Evolutionary conservation across 2,329 filamentous ascomycete genomes (phyloP), one percentile per base, ranked within the genome.

Genomic region (Penicillium sp.): DNA sequence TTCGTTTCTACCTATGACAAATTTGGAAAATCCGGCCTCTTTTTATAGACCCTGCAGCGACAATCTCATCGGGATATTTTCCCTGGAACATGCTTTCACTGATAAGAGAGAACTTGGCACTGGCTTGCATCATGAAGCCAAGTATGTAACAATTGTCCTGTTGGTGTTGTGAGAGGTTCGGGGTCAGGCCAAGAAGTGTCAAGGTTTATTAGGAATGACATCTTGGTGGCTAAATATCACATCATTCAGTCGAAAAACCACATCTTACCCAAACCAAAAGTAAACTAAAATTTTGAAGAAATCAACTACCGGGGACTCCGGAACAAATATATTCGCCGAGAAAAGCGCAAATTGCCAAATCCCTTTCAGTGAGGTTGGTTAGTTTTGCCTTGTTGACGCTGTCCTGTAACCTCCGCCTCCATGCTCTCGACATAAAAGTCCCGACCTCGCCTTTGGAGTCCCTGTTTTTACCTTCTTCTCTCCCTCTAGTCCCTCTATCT

Each of bases 61-160:
- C 23, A 9, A 27, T 45, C 6, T 9, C 40, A 15, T 45, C 23
- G 38, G 35, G 2, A 17, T 27, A 41, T 42, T 25, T 47, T 40
- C 13, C 42, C 27, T 15, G 21, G 6, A 27, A 40, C 17, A 25
- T 27, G 15, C 4, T 15, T 23, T 45, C 17, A 15, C 10, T 25
- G 42, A 54, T 45, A 19, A 43, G 15, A 27, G 13, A 15, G 6
- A 6, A 4, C 25, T 37, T 60, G 58, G 37, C 56, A 19, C 8
- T 55, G 6, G 9, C 21, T 58, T 38, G 33, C 58, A 56, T 40
- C 58, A 60, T 58, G 4, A 13, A 19, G 56, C 58, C 58, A 53
- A 59, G 43, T 27, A 60, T 58, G 31, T 25, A 35, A 31, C 38
- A 48, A 56, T 56, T 29, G 13, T 3, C 15, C 13, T 37, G 10